Base-by-base conservation (phyloP, 371 early-diverging fungal species). In the Mucor mucedo region DNA sequence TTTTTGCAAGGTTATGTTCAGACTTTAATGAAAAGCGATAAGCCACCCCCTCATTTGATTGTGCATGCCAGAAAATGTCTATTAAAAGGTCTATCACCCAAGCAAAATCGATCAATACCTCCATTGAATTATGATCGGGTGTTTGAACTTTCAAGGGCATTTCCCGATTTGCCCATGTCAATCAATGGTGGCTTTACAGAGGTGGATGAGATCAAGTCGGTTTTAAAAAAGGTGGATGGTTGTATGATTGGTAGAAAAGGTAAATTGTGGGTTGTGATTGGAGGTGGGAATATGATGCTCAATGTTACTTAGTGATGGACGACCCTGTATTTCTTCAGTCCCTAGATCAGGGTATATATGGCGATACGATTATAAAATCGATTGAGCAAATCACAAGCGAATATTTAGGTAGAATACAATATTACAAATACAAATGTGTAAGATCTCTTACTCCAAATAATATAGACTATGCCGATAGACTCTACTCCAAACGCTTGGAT, bases 31-130 rank as follows among this genome's bases (percentile, higher is more conserved):
- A 54, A 60, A 7, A 67, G 55, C 5, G 71, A 61, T 47, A 67
- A 72, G 68, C 77, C 59, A 53, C 68, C 55, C 32, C 79, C 58
- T 0, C 87, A 88, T 59, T 66, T 95, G 56, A 89, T 94, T 65
- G 80, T 97, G 8, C 97, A 97, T 77, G 93, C 96, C 2, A 82
- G 97, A 45, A 93, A 93, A 67, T 93, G 94, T 40, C 87, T 89
- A 76, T 80, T 97, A 14, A 83, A 88, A 44, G 95, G 95, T 0
- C 67, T 95, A 5, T 90, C 91, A 21, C 95, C 97, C 0, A 87
- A 88, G 60, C 88, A 95, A 62, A 97, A 97, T 77, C 84, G 95
- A 65, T 83, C 72, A 11, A 77, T 94, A 32, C 97, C 97, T 0
- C 88, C 87, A 27, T 70, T 97, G 5, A 88, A 91, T 62, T 88